These are phyloP conservation scores for Phlebiopsis flavidoalba DNA, from an alignment of 768 basidiomycete species.

Conservation along the genomic window DNA sequence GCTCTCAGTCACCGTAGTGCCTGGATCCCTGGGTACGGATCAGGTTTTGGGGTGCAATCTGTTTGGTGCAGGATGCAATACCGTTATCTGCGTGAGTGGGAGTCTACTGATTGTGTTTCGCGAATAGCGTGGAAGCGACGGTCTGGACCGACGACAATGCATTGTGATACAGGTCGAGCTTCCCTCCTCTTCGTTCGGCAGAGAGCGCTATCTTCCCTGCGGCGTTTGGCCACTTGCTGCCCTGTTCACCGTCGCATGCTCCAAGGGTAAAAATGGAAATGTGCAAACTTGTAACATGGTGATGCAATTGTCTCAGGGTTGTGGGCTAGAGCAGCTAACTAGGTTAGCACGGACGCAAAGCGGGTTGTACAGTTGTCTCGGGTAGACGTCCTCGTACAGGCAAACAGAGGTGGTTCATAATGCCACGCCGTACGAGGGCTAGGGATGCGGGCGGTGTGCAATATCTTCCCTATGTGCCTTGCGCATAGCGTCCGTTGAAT, in stretches of 20 bases:
- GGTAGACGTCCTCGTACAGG: not conserved
- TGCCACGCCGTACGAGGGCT: not conserved
- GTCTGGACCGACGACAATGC: not conserved
- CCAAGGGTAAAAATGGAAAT: not conserved
- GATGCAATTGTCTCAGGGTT: not conserved
- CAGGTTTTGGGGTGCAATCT: not conserved
- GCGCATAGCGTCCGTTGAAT: constrained; percentile 1
- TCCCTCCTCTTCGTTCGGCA: not conserved
- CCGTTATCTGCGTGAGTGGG: not conserved
- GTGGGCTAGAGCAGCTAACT: not conserved
- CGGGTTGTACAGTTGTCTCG: not conserved
- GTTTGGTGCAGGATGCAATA: not conserved
- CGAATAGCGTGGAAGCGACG: not conserved
- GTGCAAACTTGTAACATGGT: not conserved
- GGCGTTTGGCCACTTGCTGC: not conserved
- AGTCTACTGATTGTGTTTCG: no score
- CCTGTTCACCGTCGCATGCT: not conserved
- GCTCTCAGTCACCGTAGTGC: not conserved
- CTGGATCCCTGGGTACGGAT: not conserved
- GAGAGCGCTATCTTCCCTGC: not conserved
- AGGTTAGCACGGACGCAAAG: not conserved
- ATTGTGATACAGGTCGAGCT: not conserved
- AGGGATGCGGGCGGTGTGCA: not conserved
- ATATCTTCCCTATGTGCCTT: not conserved
- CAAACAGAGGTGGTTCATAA: not conserved